Conservation (phyloP, 1,284 basidiomycete species). For the Retiboletus fuscus region DNA sequence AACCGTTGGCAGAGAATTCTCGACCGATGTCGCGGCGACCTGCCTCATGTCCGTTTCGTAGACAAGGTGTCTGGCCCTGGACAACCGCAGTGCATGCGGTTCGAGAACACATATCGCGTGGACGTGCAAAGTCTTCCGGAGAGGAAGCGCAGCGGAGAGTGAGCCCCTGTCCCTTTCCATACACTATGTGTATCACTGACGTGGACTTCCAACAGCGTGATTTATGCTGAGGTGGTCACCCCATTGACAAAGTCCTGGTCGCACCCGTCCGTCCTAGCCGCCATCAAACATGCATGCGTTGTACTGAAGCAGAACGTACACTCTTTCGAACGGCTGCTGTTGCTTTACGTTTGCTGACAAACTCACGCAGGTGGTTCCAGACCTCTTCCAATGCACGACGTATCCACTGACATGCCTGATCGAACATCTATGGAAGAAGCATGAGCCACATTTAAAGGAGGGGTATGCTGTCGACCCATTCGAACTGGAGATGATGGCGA, state of each 20-base stretch:
- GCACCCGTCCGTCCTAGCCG: not conserved
- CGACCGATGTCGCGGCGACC: not conserved
- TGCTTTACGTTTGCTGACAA: no score
- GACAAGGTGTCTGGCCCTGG: not conserved
- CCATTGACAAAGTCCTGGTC: not conserved
- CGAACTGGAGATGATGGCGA: constrained; percentile 9
- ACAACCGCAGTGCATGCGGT: constrained; percentile 1
- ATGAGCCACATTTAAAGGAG: not conserved
- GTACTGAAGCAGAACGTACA: not conserved
- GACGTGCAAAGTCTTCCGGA: not conserved
- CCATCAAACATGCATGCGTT: not conserved
- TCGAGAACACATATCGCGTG: constrained; percentile 5
- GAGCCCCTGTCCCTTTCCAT: no score
- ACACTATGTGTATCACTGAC: no score
- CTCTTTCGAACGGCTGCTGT: no score
- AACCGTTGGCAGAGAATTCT: not conserved
- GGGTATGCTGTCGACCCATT: not conserved
- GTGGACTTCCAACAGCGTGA: no score
- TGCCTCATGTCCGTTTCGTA: not conserved
- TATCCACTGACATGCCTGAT: constrained; percentile 8
- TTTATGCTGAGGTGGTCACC: not conserved
- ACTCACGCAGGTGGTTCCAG: constrained; percentile 16
- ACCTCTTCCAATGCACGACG: not conserved
- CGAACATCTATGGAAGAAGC: not conserved
- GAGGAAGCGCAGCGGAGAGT: not conserved